Percentiles rank a stretch among this genome's conserved stretches.
Evolutionary conservation across 768 basidiomycete species (phyloP).

Genomic region (Amanita rimosa): DNA sequence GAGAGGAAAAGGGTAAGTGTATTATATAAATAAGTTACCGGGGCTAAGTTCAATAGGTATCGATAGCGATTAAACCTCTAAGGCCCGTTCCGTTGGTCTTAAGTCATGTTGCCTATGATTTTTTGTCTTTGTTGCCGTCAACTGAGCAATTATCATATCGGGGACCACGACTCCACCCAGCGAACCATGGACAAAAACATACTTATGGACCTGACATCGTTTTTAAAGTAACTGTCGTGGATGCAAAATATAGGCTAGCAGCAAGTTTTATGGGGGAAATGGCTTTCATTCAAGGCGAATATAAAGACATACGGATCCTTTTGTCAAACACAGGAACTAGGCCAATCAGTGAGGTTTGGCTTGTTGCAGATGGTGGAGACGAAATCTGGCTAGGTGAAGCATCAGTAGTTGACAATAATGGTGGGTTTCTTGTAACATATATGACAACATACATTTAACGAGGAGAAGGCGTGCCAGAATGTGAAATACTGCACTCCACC

Average conservation of each 20-base stretch:
- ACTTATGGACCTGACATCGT: slow-evolving; percentile 63
- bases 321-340: slow-evolving; percentile 57
- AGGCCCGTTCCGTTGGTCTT: slow-evolving; percentile 43
- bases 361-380: slow-evolving; percentile 48
- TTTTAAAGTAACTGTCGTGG: slow-evolving; percentile 50
- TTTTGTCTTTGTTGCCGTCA: slow-evolving; percentile 61
- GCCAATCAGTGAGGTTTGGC: slow-evolving; percentile 60
- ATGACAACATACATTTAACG: not conserved
- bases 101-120: slow-evolving; percentile 50
- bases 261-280: slow-evolving; percentile 42
- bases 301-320: slow-evolving; percentile 37
- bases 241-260: slow-evolving; percentile 52
- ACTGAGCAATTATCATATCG: slow-evolving; percentile 55
- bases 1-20: slow-evolving; percentile 52
- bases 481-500: slow-evolving; percentile 30
- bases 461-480: slow-evolving; percentile 6
- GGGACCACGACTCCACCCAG: slow-evolving; percentile 67
- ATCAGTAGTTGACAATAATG: not conserved
- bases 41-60: slow-evolving; percentile 29
- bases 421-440: not conserved
- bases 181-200: slow-evolving; percentile 51
- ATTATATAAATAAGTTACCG: not conserved
- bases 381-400: slow-evolving; percentile 43
- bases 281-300: slow-evolving; percentile 61
- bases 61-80: slow-evolving; percentile 47